Evolutionary conservation across 257 asterid species (phyloP).

Genomic region (Ligustrum vulgare): DNA sequence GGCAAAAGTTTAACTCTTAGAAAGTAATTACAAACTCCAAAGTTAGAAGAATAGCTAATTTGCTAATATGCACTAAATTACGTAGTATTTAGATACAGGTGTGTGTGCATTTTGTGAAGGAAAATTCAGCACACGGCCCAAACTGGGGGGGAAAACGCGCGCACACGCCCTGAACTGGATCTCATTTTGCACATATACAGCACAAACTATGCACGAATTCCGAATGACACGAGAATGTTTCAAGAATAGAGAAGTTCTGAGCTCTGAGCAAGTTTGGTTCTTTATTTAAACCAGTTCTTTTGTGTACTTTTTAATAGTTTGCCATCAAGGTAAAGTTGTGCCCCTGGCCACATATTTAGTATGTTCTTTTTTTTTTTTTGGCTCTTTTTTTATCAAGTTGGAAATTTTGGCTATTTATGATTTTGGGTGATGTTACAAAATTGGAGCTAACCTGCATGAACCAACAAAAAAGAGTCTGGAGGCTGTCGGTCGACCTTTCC

Average conservation of each 20-base stretch:
- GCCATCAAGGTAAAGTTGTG: background rate
- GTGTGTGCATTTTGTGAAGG: background rate
- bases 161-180: too few species aligned
- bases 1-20: background rate
- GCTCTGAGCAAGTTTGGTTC: too few species aligned
- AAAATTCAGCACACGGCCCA: too few species aligned
- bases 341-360: background rate
- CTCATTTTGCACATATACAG: background rate
- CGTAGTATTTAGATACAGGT: background rate
- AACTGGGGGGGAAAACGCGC: too few species aligned
- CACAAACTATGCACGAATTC: background rate
- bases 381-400: background rate
- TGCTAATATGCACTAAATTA: background rate
- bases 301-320: too few species aligned
- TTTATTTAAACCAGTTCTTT: background rate
- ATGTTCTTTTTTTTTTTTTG: background rate
- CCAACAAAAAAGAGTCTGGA: too few species aligned
- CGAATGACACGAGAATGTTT: too few species aligned
- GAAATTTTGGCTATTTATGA: background rate
- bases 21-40: background rate
- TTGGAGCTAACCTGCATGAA: too few species aligned
- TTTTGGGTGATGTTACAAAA: too few species aligned
- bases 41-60: background rate
- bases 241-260: too few species aligned
- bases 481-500: too few species aligned